Evolutionary conservation across 495 filamentous ascomycete genomes (phyloP).

Genomic region (Aspergillus incahuasiensis): DNA sequence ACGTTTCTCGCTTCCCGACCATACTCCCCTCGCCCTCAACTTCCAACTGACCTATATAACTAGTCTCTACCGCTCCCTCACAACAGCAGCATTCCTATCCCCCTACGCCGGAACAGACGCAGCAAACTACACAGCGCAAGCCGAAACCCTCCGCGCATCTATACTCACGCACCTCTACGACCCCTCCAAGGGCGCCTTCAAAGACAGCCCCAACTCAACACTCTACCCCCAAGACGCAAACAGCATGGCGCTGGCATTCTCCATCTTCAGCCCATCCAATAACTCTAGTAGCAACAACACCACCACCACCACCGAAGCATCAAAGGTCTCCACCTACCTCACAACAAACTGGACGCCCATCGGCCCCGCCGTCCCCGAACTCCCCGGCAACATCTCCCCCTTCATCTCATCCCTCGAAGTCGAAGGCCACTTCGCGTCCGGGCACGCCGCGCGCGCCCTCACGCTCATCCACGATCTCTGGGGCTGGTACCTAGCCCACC

Average conservation of each 20-base stretch:
- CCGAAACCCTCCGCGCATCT: slow-evolving; percentile 32
- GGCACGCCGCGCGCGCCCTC: slow-evolving; percentile 43
- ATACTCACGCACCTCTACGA: slow-evolving; percentile 51
- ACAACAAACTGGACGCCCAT: slow-evolving; percentile 51
- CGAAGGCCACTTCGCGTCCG: slow-evolving; percentile 50
- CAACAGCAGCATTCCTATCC: slow-evolving; percentile 46
- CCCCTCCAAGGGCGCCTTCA: slow-evolving; percentile 48
- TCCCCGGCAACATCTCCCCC: slow-evolving; percentile 54
- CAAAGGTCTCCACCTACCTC: slow-evolving; percentile 39
- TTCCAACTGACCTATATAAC: slow-evolving; percentile 4
- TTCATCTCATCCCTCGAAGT: slow-evolving; percentile 61
- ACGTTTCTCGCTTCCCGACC: too few species aligned
- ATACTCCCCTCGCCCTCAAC: not conserved
- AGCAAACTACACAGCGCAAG: slow-evolving; percentile 22
- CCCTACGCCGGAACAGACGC: slow-evolving; percentile 18
- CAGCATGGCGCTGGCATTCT: slow-evolving; percentile 39
- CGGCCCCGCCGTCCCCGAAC: slow-evolving; percentile 55
- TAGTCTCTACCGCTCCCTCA: slow-evolving; percentile 48
- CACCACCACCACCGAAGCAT: slow-evolving; percentile 30
- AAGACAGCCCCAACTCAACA: slow-evolving; percentile 49
- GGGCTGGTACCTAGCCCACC: slow-evolving; percentile 59
- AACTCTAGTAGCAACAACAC: not conserved
- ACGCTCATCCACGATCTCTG: slow-evolving; percentile 55
- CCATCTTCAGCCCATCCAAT: not conserved
- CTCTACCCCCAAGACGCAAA: slow-evolving; percentile 52